Base-by-base conservation (phyloP, 2,329 filamentous ascomycete species). In the Curvularia hawaiiensis region DNA sequence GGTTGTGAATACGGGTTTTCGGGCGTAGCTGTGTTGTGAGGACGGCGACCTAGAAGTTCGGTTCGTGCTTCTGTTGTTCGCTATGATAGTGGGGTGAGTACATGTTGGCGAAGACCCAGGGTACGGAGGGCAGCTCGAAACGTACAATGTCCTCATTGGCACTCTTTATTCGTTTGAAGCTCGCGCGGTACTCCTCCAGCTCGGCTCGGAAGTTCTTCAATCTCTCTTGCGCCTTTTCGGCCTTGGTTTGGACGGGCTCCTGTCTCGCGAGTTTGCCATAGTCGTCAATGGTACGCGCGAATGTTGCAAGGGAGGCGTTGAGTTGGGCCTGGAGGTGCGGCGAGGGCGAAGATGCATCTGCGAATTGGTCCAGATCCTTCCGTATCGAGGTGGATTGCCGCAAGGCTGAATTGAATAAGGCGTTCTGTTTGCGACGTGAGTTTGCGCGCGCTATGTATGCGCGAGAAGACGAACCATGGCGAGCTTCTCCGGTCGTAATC, bases 271-370 rank as follows among this genome's bases (percentile, higher is more conserved):
- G 86, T 54, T 85, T 84, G 70, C 90, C 87, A 81, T 99, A 99
- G 74, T 97, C 93, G 79, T 97, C 93, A 63, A 99, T 84, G 0
- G 92, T 96, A 60, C 95, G 91, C 46, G 90, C 86, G 76, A 99
- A 92, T 58, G 92, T 87, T 43, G 90, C 88, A 30, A 96, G 80
- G 14, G 90, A 74, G 3, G 73, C 72, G 61, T 70, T 71, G 56
- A 77, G 71, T 50, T 76, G 74, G 47, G 72, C 85, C 71, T 89
- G 88, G 12, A 90, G 81, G 50, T 86, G 85, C 46, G 84, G 82
- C 40, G 87, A 88, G 48, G 83, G 82, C 50, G 84, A 83, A 30
- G 80, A 76, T 9, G 82, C 80, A 59, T 87, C 82, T 56, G 88
- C 83, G 69, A 93, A 88, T 46, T 83, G 82, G 67, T 90, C 86